Conservation (phyloP, 2,329 filamentous ascomycete species). For the Graphilbum fragrans region DNA sequence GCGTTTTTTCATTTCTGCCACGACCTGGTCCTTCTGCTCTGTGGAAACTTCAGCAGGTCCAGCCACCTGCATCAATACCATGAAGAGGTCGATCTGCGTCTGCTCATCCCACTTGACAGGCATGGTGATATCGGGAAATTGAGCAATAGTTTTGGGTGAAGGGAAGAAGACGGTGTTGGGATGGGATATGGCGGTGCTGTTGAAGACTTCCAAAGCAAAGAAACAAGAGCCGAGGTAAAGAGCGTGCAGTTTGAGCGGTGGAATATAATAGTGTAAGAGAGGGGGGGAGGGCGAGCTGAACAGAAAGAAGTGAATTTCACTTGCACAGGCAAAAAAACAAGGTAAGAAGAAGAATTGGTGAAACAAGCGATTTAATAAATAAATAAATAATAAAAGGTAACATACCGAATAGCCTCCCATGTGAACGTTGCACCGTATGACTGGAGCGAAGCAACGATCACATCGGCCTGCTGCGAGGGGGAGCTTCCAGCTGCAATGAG, state of each 20-base stretch:
- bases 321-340: too few relatives aligned
- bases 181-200: too few relatives aligned
- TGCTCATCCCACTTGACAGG: slow-evolving; percentile 16
- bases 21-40: slow-evolving; percentile 15
- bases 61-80: slow-evolving; percentile 12
- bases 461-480: slow-evolving; percentile 15
- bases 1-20: slow-evolving; percentile 10
- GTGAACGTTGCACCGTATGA: slow-evolving; percentile 17
- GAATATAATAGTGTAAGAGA: too few relatives aligned
- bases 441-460: slow-evolving; percentile 21
- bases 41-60: slow-evolving; percentile 8
- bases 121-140: slow-evolving; percentile 11
- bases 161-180: background rate
- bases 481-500: slow-evolving; percentile 3
- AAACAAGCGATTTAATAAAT: too few relatives aligned
- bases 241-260: too few relatives aligned
- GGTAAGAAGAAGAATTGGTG: too few relatives aligned
- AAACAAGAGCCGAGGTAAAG: too few relatives aligned
- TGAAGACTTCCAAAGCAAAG: too few relatives aligned
- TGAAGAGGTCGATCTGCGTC: slow-evolving; percentile 16
- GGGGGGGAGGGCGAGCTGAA: too few relatives aligned
- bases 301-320: too few relatives aligned
- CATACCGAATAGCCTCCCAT: slow-evolving; percentile 32
- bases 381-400: background rate
- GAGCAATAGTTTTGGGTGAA: background rate